Percentiles rank a stretch among this genome's conserved stretches.
Conservation (phyloP, 176 grass and related monocot species). For the Pharus latifolius region DNA sequence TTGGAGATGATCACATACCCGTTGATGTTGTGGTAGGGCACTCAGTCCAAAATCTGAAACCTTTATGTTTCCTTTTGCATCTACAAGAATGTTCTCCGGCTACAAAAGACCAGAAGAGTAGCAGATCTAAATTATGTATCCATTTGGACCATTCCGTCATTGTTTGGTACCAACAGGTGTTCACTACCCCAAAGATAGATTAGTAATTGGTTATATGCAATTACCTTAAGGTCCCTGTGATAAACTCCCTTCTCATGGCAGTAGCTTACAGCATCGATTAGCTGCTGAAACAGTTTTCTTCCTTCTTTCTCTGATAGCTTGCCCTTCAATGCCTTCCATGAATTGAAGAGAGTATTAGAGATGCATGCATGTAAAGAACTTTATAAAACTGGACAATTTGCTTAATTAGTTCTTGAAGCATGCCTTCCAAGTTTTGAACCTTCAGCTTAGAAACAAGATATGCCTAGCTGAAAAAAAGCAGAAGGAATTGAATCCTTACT, state of each 20-base stretch:
- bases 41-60: slow-evolving; percentile 93
- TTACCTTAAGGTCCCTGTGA: slow-evolving; percentile 90
- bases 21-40: slow-evolving; percentile 65
- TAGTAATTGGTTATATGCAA: background rate
- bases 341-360: background rate
- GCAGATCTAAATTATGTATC: background rate
- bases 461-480: background rate
- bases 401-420: background rate
- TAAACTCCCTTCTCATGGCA: slow-evolving; percentile 92
- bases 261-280: slow-evolving; percentile 85
- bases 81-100: slow-evolving; percentile 91
- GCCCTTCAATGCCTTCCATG: slow-evolving; percentile 39
- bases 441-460: too few species aligned
- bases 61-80: slow-evolving; percentile 95
- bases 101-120: slow-evolving; percentile 32
- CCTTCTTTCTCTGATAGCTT: slow-evolving; percentile 60
- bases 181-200: background rate
- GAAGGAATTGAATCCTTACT: slow-evolving; percentile 25
- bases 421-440: background rate
- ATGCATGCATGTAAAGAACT: background rate
- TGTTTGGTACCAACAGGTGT: background rate
- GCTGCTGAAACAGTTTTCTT: slow-evolving; percentile 82
- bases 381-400: background rate
- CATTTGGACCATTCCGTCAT: background rate
- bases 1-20: slow-evolving; percentile 31